Conservation (phyloP, 805 yeast genomes). For the Wickerhamiella sergipiensis region DNA sequence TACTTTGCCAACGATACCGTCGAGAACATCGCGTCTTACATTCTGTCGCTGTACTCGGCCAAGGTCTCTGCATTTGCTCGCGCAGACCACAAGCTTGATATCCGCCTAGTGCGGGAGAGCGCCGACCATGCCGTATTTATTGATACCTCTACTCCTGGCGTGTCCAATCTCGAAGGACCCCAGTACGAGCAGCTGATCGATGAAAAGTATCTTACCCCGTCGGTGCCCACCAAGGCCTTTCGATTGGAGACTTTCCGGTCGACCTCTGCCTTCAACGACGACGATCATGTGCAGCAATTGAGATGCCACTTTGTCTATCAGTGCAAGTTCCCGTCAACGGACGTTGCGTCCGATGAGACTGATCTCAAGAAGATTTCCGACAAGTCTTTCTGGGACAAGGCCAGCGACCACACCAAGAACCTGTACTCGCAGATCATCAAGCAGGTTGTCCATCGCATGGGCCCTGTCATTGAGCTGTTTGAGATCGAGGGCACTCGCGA, state of each 20-base stretch:
- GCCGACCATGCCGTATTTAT: conserved; percentile 85
- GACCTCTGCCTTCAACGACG: conserved; percentile 25
- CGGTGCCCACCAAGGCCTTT: conserved; percentile 32
- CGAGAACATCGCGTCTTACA: conserved; percentile 66
- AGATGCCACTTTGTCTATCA: conserved; percentile 76
- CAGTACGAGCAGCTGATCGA: conserved; percentile 68
- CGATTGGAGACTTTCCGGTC: conserved; percentile 73
- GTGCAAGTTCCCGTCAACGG: conserved; percentile 36
- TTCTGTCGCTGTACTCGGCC: conserved; percentile 81
- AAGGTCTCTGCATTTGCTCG: conserved; percentile 79
- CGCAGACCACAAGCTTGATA: conserved; percentile 40
- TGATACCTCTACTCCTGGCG: conserved; percentile 51
- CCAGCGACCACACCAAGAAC: conserved; percentile 64
- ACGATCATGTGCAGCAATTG: conserved; percentile 35
- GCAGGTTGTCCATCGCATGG: conserved; percentile 60
- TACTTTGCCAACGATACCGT: conserved; percentile 81
- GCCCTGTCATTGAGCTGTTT: conserved; percentile 84
- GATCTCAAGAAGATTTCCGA: conserved; percentile 65
- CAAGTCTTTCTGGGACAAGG: conserved; percentile 58
- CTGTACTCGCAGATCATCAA: conserved; percentile 61
- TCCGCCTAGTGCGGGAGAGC: conserved; percentile 67
- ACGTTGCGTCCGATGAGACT: conserved; percentile 27
- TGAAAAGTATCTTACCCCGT: conserved; percentile 46
- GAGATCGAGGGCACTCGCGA: conserved; percentile 71
- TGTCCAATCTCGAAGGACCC: conserved; percentile 30